These are phyloP conservation scores for Colletotrichum graminicola DNA, from an alignment of 2,329 filamentous ascomycete species.

Conservation along the genomic window DNA sequence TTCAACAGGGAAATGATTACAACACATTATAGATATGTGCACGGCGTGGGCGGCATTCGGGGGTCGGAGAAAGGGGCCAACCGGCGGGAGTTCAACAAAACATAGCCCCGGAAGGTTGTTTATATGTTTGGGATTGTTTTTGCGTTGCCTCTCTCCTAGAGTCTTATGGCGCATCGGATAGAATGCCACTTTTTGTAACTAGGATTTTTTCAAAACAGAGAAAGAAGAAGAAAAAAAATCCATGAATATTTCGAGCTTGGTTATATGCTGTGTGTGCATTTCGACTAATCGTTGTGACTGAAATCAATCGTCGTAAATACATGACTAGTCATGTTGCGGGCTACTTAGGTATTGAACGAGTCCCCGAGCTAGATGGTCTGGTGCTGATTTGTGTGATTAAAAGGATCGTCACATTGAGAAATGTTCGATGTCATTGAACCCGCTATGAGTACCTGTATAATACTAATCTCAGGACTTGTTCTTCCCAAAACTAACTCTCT, in stretches of 20 bases:
- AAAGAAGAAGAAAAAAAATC: background rate
- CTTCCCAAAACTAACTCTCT: background rate
- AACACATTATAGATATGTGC: slow-evolving; percentile 9
- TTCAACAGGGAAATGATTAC: slow-evolving; percentile 32
- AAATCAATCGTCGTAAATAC: background rate
- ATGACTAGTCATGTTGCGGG: background rate
- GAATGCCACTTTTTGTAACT: background rate
- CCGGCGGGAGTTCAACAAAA: slow-evolving; percentile 25
- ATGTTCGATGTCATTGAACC: background rate
- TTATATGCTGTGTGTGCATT: background rate
- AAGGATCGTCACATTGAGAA: background rate
- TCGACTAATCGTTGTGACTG: background rate
- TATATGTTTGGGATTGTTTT: slow-evolving; percentile 8
- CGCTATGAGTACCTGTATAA: no score
- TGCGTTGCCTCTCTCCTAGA: background rate
- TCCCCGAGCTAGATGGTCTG: background rate
- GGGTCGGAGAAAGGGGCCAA: slow-evolving; percentile 2
- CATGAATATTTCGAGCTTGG: background rate
- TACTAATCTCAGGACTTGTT: background rate
- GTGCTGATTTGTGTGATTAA: background rate
- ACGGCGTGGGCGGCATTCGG: background rate
- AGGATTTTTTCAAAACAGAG: background rate
- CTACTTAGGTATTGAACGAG: background rate
- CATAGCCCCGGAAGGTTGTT: background rate
- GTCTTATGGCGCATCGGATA: background rate